These are phyloP conservation scores for Emericellopsis atlantica DNA, from an alignment of 2,329 filamentous ascomycete genomes.

Conservation along the genomic window DNA sequence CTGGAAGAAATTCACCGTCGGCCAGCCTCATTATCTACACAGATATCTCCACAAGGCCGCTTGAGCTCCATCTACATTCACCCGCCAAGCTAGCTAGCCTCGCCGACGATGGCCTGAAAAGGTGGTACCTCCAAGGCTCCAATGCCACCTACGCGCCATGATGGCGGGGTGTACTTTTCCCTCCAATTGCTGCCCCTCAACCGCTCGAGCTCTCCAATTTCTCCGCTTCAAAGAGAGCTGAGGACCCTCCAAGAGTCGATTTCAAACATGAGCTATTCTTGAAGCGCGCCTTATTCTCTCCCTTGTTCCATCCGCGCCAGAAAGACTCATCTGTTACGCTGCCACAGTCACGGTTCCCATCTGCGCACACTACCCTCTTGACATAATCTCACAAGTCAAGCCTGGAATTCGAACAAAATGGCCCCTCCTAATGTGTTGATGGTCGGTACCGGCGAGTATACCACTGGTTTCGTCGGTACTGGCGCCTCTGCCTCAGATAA, in stretches of 20 bases:
- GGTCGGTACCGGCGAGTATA: constrained; percentile 93
- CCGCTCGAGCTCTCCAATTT: constrained; percentile 21
- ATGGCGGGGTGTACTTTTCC: constrained; percentile 6
- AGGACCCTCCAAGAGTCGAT: no score
- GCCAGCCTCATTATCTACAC: no score
- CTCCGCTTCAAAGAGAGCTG: constrained; percentile 12
- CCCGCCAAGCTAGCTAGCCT: no score
- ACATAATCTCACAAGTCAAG: background rate
- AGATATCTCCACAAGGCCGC: no score
- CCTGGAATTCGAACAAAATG: constrained; percentile 21
- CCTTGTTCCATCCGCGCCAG: background rate
- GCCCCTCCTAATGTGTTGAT: constrained; percentile 56
- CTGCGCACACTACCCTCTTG: background rate
- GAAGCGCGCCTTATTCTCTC: background rate
- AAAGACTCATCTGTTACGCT: no score
- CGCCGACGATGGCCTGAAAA: no score
- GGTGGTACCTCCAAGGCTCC: no score
- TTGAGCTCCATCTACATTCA: no score
- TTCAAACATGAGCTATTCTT: background rate
- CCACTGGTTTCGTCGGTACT: constrained; percentile 81
- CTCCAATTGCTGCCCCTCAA: constrained; percentile 10
- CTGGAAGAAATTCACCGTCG: no score
- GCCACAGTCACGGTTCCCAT: no score
- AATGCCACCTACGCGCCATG: no score
- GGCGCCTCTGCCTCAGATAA: constrained; percentile 82